These are phyloP conservation scores for Petunia axillaris DNA, from an alignment of 257 asterid species.

Conservation along the genomic window DNA sequence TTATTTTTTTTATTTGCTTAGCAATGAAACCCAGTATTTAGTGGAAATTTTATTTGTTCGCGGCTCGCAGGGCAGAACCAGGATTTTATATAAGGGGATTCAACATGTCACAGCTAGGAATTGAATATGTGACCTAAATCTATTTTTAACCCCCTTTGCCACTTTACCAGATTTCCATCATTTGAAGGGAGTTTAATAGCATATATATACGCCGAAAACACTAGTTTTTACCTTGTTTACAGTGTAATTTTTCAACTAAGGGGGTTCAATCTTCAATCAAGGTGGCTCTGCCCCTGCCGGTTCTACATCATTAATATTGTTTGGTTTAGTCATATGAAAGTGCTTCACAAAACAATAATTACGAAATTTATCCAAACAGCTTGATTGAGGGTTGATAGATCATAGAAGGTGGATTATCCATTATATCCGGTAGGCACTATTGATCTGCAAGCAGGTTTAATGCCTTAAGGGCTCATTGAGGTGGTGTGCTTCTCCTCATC, in stretches of 20 bases:
- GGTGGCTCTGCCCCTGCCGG: background rate
- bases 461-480: background rate
- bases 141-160: too few relatives aligned
- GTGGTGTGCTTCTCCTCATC: background rate
- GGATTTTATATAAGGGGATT: too few relatives aligned
- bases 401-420: background rate
- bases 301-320: background rate
- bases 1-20: background rate
- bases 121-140: too few relatives aligned
- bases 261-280: too few relatives aligned
- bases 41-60: too few relatives aligned
- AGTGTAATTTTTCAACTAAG: too few relatives aligned
- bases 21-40: background rate
- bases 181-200: too few relatives aligned
- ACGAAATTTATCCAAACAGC: background rate
- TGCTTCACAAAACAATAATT: background rate
- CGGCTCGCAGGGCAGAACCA: too few relatives aligned
- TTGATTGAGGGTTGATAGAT: slow-evolving; percentile 15
- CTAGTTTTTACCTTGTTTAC: too few relatives aligned
- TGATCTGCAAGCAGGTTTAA: slow-evolving; percentile 2
- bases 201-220: too few relatives aligned
- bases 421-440: background rate
- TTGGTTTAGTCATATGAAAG: slow-evolving; percentile 6
- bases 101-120: too few relatives aligned
- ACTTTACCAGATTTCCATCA: too few relatives aligned